Conservation (phyloP, 305 asterid genomes). For the Solanum aculeatissimum region DNA sequence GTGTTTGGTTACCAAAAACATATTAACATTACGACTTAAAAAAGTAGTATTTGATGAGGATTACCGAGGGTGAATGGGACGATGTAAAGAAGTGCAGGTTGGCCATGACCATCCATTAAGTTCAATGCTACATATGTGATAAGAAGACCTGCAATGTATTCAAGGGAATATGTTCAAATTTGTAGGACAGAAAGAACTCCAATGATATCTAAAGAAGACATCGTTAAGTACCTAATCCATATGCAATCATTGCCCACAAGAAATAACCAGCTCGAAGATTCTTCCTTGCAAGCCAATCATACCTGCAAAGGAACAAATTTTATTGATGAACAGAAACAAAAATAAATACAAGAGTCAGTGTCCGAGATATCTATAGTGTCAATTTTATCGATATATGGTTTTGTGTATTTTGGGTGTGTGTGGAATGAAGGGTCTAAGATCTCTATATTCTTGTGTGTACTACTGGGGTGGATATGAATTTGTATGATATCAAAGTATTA, state of each 20-base stretch:
- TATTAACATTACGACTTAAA: not conserved
- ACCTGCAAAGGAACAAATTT: constrained; percentile 29
- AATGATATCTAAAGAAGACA: not conserved
- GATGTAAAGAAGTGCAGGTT: constrained; percentile 84
- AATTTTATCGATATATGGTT: not conserved
- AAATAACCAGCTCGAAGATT: constrained; percentile 56
- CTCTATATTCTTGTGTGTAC: not conserved
- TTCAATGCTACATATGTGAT: constrained; percentile 68
- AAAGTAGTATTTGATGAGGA: not conserved
- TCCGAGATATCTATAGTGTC: not conserved
- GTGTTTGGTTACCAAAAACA: not conserved
- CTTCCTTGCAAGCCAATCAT: constrained; percentile 76
- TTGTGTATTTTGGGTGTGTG: not conserved
- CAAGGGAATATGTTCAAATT: not conserved
- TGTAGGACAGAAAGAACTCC: not conserved
- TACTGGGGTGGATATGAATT: not conserved
- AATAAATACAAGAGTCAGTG: not conserved
- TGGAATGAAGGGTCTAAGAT: not conserved
- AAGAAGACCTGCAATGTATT: constrained; percentile 52
- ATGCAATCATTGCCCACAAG: constrained; percentile 92
- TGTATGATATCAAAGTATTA: not conserved
- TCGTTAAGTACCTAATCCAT: constrained; percentile 23
- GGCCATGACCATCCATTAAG: constrained; percentile 96
- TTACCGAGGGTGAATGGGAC: constrained; percentile 83
- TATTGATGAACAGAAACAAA: not conserved